Evolutionary conservation across 75 land plant species (phyloP).

Genomic region (Cupressus sempervirens): DNA sequence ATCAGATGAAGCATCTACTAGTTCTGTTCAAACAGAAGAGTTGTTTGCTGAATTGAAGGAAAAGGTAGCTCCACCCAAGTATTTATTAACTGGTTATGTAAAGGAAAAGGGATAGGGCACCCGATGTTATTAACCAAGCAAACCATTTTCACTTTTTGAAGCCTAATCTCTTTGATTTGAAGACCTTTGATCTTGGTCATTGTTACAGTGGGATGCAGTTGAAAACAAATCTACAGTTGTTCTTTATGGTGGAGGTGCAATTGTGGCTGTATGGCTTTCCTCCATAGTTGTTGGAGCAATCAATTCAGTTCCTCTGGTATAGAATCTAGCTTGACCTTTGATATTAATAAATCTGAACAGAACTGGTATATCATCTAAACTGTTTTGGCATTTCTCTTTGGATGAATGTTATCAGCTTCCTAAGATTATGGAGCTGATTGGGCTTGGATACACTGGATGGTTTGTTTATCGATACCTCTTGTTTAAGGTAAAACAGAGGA

Average conservation of each 20-base stretch:
- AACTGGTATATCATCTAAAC: slow-evolving; percentile 1
- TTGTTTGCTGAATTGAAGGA: slow-evolving; percentile 38
- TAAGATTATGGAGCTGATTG: slow-evolving; percentile 88
- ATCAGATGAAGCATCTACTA: slow-evolving; percentile 36
- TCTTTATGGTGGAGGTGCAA: slow-evolving; percentile 84
- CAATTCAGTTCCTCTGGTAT: slow-evolving; percentile 84
- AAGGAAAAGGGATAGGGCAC: not conserved
- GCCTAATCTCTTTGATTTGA: not conserved
- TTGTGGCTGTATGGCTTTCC: slow-evolving; percentile 79
- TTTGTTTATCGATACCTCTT: slow-evolving; percentile 95
- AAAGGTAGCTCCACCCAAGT: slow-evolving; percentile 27
- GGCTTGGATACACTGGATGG: slow-evolving; percentile 96
- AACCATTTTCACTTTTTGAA: slow-evolving; percentile 4
- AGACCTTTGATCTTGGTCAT: slow-evolving; percentile 4
- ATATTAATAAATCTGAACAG: not conserved
- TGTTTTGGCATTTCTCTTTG: not conserved
- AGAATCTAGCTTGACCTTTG: not conserved
- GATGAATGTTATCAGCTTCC: slow-evolving; percentile 61
- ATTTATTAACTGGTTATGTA: slow-evolving; percentile 6
- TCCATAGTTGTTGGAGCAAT: slow-evolving; percentile 79
- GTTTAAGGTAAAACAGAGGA: slow-evolving; percentile 62
- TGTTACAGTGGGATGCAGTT: slow-evolving; percentile 69
- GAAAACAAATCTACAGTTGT: slow-evolving; percentile 78
- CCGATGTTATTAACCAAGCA: not conserved
- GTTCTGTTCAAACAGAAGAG: slow-evolving; percentile 29